A percentile compares a stretch with the other conserved stretches of the same genome.
Conservation (phyloP, 495 filamentous ascomycete genomes). For the Aspergillus coremiiformis region DNA sequence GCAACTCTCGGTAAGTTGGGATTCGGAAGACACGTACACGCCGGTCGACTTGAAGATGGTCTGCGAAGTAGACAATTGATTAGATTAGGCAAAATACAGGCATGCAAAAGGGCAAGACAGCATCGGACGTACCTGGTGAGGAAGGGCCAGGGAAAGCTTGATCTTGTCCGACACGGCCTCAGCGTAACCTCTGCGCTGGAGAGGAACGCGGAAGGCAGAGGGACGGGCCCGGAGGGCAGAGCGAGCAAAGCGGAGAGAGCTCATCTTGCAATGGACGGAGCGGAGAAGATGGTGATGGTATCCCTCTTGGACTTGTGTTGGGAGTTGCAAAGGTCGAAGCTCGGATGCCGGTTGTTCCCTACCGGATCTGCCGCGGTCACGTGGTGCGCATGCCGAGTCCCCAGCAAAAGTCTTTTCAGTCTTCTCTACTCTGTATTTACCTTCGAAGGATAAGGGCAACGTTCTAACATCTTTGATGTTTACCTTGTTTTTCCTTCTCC, state of each 20-base stretch:
- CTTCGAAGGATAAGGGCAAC: too few relatives aligned
- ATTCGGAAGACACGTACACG: conserved; percentile 50
- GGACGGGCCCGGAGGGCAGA: conserved; percentile 74
- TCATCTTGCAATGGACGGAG: conserved; percentile 58
- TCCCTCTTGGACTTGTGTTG: conserved; percentile 34
- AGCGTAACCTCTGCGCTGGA: conserved; percentile 85
- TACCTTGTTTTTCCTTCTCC: too few relatives aligned
- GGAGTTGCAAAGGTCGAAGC: conserved; percentile 43
- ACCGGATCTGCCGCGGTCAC: conserved; percentile 26
- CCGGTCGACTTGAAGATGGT: conserved; percentile 68
- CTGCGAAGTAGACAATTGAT: conserved; percentile 33
- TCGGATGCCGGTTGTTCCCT: conserved; percentile 43
- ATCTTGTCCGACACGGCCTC: conserved; percentile 95
- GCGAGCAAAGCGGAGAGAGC: conserved; percentile 82
- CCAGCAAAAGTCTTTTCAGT: not conserved
- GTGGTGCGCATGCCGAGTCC: conserved; percentile 15
- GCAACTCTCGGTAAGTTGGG: not conserved
- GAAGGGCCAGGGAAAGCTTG: conserved; percentile 92
- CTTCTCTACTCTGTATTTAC: too few relatives aligned
- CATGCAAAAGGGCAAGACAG: not conserved
- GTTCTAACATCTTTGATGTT: too few relatives aligned
- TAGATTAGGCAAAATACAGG: conserved; percentile 10
- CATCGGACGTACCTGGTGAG: conserved; percentile 78
- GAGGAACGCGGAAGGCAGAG: conserved; percentile 55
- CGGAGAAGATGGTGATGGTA: conserved; percentile 30